Conservation (phyloP, 805 yeast species). For the Kuraishia hungarica region DNA sequence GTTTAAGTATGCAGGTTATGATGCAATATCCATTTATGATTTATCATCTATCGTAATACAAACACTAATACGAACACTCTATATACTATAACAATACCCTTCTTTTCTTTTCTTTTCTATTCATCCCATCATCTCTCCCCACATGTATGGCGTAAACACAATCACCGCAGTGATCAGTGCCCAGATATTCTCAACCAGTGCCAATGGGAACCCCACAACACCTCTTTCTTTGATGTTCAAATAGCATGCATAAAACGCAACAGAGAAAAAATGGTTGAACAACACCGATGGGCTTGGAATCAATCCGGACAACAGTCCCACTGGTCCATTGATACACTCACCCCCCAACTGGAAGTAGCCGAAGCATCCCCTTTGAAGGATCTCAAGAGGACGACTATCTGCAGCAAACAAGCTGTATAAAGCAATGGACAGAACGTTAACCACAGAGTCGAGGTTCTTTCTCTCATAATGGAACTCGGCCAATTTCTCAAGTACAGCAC, state of each 20-base stretch:
- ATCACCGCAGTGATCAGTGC: conserved; percentile 65
- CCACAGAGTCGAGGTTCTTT: conserved; percentile 71
- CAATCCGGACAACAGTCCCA: conserved; percentile 76
- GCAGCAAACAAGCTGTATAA: conserved; percentile 89
- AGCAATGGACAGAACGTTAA: conserved; percentile 87
- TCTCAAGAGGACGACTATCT: conserved; percentile 50
- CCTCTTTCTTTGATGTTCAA: conserved; percentile 65
- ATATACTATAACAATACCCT: too few relatives aligned
- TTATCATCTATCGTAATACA: background rate
- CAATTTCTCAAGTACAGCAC: conserved; percentile 45
- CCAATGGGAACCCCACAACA: conserved; percentile 54
- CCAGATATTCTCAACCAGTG: conserved; percentile 59
- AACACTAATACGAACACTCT: too few relatives aligned
- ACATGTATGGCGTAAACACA: conserved; percentile 74
- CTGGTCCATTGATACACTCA: conserved; percentile 66
- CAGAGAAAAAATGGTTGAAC: conserved; percentile 82
- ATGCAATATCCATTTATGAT: too few relatives aligned
- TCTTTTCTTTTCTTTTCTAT: background rate
- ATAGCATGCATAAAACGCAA: conserved; percentile 77
- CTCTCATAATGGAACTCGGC: conserved; percentile 68
- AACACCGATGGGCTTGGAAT: conserved; percentile 66
- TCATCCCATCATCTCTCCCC: conserved; percentile 15
- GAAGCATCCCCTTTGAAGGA: conserved; percentile 86
- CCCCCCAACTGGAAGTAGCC: conserved; percentile 82
- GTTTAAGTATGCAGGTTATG: too few relatives aligned